Evolutionary conservation across 129 eudicot genomes (phyloP), one percentile per base, ranked within the genome.

Genomic region (Tagetes erecta): DNA sequence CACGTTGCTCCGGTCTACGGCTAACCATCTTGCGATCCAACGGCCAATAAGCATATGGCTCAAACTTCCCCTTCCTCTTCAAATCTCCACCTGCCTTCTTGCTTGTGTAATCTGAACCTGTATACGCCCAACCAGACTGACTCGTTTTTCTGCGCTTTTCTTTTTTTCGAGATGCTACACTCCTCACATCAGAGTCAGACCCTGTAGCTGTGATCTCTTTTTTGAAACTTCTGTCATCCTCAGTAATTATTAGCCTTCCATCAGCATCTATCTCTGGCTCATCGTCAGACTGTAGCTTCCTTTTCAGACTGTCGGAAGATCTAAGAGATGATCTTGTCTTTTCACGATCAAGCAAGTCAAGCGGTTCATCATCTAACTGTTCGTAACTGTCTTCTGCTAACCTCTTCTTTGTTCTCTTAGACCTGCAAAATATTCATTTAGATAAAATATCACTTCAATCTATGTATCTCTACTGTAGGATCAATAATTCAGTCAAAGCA

Each of bases 11-110:
- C 0, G 99, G 92, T 80, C 99, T 88, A 2, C 87, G 83, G 67
- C 99, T 95, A 68, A 95, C 85, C 99, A 95, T 88, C 83, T 95
- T 95, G 5, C 99, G 89, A 68, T 95, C 99, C 58, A 95, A 86
- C 8, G 97, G 99, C 99, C 99, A 95, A 70, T 95, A 95, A 6
- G 99, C 97, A 79, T 95, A 95, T 3, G 97, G 99, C 80, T 95
- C 99, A 27, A 95, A 82, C 84, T 95, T 95, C 49, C 90, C 96
- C 82, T 88, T 95, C 72, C 87, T 88, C 84, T 87, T 95, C 80
- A 95, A 80, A 83, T 95, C 99, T 20, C 99, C 99, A 27, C 91
- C 76, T 3, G 99, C 99, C 87, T 95, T 95, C 80, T 95, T 95
- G 85, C 99, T 95, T 0, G 91, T 85, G 83, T 95, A 95, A 64